These are phyloP conservation scores for Adiantum capillusveneris DNA, from an alignment of 75 land plant species.

Conservation along the genomic window DNA sequence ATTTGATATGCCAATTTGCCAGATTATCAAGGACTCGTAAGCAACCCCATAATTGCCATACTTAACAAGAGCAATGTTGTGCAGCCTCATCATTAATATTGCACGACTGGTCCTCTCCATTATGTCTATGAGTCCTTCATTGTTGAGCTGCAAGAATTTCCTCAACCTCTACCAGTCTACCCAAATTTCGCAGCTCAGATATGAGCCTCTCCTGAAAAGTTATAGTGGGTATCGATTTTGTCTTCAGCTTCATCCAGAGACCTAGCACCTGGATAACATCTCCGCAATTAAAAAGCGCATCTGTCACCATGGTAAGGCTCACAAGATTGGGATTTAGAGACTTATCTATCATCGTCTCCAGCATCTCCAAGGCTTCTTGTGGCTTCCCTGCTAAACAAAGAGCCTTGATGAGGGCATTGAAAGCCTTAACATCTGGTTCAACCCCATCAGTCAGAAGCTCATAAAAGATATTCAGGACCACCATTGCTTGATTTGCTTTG, in stretches of 20 bases:
- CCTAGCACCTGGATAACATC: background rate
- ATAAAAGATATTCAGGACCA: background rate
- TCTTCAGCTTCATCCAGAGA: background rate
- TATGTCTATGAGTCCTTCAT: too few species aligned
- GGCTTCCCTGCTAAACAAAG: background rate
- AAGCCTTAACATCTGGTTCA: background rate
- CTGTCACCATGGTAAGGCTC: background rate
- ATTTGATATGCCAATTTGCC: too few species aligned
- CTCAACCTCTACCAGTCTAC: background rate
- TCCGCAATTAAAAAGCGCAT: background rate
- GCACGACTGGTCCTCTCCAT: too few species aligned
- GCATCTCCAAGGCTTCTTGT: background rate
- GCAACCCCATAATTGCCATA: too few species aligned
- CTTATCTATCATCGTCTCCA: background rate
- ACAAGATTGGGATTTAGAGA: constrained; percentile 1
- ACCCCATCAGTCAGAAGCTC: background rate
- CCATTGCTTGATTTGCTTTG: background rate
- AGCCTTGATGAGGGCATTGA: background rate
- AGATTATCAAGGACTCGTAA: too few species aligned
- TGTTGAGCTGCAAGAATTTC: background rate
- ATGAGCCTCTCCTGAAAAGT: background rate
- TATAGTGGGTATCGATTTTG: background rate
- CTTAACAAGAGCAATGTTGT: too few species aligned
- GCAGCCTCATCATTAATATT: too few species aligned
- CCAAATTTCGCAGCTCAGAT: background rate